Percentiles rank a stretch among this genome's conserved stretches.
phyloP scores from a whole-genome alignment of 2,329 filamentous ascomycete genomes.

The Gyromitra esculenta region DNA sequence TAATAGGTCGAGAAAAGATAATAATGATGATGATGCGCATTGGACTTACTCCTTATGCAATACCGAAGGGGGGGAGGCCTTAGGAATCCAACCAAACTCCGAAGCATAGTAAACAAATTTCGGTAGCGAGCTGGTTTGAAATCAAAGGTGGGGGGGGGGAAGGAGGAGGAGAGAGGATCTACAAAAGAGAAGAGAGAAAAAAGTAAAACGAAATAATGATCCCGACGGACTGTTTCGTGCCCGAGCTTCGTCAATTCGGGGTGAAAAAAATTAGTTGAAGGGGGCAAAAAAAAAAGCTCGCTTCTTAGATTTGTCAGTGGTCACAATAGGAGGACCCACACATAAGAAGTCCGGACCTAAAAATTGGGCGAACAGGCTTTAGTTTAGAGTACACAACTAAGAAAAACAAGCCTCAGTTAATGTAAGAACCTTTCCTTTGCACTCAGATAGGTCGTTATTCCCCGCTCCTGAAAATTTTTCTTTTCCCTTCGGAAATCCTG shows the following conservation, averaged over 20 bases:
- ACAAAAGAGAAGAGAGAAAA: not conserved
- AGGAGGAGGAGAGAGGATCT: conserved; percentile 27
- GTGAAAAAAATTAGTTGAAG: not conserved
- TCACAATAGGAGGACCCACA: conserved; percentile 30
- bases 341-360: conserved; percentile 31
- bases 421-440: conserved; percentile 17
- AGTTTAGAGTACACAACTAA: conserved; percentile 16
- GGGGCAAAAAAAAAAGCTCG: conserved; percentile 1
- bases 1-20: conserved; percentile 20
- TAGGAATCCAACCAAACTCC: conserved; percentile 23
- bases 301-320: conserved; percentile 32
- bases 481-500: conserved; percentile 15
- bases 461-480: conserved; percentile 37
- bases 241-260: conserved; percentile 1
- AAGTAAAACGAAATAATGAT: not conserved
- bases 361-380: conserved; percentile 10
- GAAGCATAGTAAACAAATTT: conserved; percentile 24
- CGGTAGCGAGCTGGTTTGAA: conserved; percentile 42
- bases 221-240: not conserved
- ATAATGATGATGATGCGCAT: conserved; percentile 18
- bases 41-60: conserved; percentile 19
- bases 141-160: conserved; percentile 23
- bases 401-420: conserved; percentile 20
- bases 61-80: conserved; percentile 3
- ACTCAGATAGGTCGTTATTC: conserved; percentile 26